Evolutionary conservation across 2,329 filamentous ascomycete genomes (phyloP), one percentile per base, ranked within the genome.

Genomic region (Dactylellina sp.): DNA sequence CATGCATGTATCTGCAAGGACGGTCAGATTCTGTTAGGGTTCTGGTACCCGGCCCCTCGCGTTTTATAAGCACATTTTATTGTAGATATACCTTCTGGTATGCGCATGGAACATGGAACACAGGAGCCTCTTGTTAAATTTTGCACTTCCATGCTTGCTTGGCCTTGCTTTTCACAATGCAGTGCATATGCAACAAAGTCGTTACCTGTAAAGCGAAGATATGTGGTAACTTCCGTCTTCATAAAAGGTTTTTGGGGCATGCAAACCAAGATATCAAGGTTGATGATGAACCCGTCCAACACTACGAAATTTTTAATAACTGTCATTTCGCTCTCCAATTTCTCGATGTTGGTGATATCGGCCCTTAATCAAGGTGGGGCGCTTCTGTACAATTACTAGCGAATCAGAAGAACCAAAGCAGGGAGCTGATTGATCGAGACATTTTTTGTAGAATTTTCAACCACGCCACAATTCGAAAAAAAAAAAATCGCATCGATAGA

Each of bases 181-280:
- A 50, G 53, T 68, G 55, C 55, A 61, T 56, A 71, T 71, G 57
- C 57, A 71, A 63, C 52, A 71, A 50, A 42, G 49, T 61, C 57
- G 46, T 44, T 65, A 47, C 22, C 50, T 62, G 57, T 56, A 47
- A 63, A 44, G 40, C 55, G 68, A 24, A 72, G 60, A 60, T 65
- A 65, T 72, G 68, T 72, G 68, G 68, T 50, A 65, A 60, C 47
- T 60, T 64, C 68, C 60, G 68, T 20, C 24, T 37, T 49, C 42
- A 42, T 44, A 24, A 40, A 63, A 56, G 37, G 25, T 53, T 24
- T 16, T 59, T 16, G 28, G 49, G 50, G 57, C 50, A 71, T 71
- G 49, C 28, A 32, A 32, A 32, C 28, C 28, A 32, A 32, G 9
- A 32, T 5, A 32, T 52, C 22, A 28, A 9, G 11, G 35, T 42